These are phyloP conservation scores for Puya raimondii DNA, from an alignment of 176 grass and related monocot genomes.

Conservation along the genomic window DNA sequence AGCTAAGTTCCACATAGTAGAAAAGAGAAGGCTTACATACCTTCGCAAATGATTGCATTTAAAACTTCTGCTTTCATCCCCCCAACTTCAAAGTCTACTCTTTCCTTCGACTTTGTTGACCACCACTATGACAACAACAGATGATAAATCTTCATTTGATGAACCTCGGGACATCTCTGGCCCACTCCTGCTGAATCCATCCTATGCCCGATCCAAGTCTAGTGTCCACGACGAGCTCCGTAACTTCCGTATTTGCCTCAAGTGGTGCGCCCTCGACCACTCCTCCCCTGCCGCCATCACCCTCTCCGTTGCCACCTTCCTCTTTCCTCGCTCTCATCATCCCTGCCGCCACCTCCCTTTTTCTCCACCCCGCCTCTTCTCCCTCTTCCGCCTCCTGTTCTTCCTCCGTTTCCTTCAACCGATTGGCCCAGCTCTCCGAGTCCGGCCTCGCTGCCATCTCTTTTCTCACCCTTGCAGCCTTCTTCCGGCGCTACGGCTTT, in stretches of 20 bases:
- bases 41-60: no score
- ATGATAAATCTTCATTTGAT: no score
- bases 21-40: no score
- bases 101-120: no score
- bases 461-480: slow-evolving; percentile 52
- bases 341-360: slow-evolving; percentile 36
- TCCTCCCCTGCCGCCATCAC: slow-evolving; percentile 24
- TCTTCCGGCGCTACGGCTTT: slow-evolving; percentile 55
- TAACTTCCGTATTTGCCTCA: slow-evolving; percentile 75
- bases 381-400: slow-evolving; percentile 22
- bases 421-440: slow-evolving; percentile 45
- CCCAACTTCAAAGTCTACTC: no score
- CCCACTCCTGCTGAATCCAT: slow-evolving; percentile 63
- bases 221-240: slow-evolving; percentile 70
- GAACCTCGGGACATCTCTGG: background rate
- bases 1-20: no score
- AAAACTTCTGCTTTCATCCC: no score
- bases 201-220: slow-evolving; percentile 74
- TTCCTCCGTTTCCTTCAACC: slow-evolving; percentile 43
- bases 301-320: slow-evolving; percentile 57
- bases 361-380: slow-evolving; percentile 21
- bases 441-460: slow-evolving; percentile 57
- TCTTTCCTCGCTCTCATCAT: slow-evolving; percentile 41
- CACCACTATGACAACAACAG: no score
- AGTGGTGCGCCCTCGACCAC: slow-evolving; percentile 74